Percentiles rank a stretch among this genome's conserved stretches.
Evolutionary conservation across 768 basidiomycete genomes (phyloP).

Genomic region (Xerocomus brunneocitrinus): DNA sequence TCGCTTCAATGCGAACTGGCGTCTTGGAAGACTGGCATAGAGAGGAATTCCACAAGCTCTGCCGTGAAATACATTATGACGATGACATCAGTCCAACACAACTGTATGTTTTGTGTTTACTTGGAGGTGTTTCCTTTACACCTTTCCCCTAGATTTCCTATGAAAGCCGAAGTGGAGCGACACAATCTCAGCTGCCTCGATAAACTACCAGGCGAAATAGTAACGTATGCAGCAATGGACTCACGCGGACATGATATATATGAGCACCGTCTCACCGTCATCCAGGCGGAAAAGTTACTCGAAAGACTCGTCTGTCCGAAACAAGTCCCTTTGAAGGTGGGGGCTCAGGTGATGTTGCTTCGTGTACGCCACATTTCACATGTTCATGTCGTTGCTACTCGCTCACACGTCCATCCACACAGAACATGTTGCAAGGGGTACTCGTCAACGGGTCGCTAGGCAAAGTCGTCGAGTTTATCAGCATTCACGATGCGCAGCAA

Average conservation of each 20-base stretch:
- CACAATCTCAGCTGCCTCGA: conserved; percentile 22
- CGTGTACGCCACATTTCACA: conserved; percentile 20
- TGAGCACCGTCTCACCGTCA: conserved; percentile 27
- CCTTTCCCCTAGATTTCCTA: conserved; percentile 21
- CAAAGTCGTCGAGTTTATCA: conserved; percentile 45
- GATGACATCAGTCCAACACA: conserved; percentile 88
- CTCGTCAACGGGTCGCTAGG: conserved; percentile 92
- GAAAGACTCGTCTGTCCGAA: conserved; percentile 49
- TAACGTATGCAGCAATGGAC: conserved; percentile 41
- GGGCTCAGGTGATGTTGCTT: conserved; percentile 80
- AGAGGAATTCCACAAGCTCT: conserved; percentile 59
- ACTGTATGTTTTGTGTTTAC: conserved; percentile 48
- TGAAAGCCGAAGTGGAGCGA: conserved; percentile 25
- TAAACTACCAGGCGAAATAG: conserved; percentile 24
- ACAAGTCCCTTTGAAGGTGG: conserved; percentile 47
- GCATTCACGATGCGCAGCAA: conserved; percentile 26
- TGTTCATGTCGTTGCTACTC: background rate
- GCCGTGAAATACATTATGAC: conserved; percentile 60
- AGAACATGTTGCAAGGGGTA: conserved; percentile 31
- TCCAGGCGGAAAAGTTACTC: conserved; percentile 32
- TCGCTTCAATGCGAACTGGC: conserved; percentile 97
- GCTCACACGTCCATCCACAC: background rate
- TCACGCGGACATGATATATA: conserved; percentile 40
- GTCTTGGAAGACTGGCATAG: conserved; percentile 60
- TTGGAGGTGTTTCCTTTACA: background rate